Conservation (phyloP, 2,329 filamentous ascomycete genomes). For the Aspergillus neoniger region DNA sequence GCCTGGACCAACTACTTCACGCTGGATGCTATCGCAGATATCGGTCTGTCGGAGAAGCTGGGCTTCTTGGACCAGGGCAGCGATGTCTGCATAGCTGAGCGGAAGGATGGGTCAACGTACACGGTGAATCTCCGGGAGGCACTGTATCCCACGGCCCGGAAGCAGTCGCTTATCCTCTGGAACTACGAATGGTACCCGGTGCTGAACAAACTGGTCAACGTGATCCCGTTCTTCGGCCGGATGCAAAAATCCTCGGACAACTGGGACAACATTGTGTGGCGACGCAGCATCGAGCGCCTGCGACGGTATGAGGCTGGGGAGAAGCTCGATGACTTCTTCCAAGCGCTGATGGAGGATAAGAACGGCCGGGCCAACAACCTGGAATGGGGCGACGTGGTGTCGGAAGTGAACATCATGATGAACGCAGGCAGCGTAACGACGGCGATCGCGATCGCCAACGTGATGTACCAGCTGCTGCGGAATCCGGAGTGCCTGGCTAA, state of each 20-base stretch:
- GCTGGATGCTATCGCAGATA: conserved; percentile 59
- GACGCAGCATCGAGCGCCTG: conserved; percentile 42
- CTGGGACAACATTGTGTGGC: conserved; percentile 46
- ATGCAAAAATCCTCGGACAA: conserved; percentile 50
- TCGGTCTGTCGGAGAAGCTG: conserved; percentile 55
- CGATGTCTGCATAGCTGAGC: conserved; percentile 48
- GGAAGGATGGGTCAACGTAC: conserved; percentile 50
- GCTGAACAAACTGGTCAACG: conserved; percentile 50
- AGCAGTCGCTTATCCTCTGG: conserved; percentile 51
- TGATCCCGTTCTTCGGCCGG: conserved; percentile 46
- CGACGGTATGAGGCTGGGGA: conserved; percentile 50
- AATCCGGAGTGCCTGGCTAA: conserved; percentile 46
- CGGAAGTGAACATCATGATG: conserved; percentile 50
- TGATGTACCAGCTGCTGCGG: conserved; percentile 55
- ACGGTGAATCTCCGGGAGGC: conserved; percentile 52
- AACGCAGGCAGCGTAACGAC: conserved; percentile 58
- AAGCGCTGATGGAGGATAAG: conserved; percentile 56
- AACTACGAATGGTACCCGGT: conserved; percentile 50
- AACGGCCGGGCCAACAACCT: conserved; percentile 50
- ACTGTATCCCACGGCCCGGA: conserved; percentile 54
- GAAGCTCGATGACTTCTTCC: conserved; percentile 62
- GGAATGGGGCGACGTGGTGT: conserved; percentile 60
- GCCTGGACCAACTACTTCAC: conserved; percentile 59
- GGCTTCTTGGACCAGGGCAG: conserved; percentile 55
- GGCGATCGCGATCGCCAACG: conserved; percentile 56